Conservation (phyloP, 139 green algal genomes). For the Tetraselmis striata region DNA sequence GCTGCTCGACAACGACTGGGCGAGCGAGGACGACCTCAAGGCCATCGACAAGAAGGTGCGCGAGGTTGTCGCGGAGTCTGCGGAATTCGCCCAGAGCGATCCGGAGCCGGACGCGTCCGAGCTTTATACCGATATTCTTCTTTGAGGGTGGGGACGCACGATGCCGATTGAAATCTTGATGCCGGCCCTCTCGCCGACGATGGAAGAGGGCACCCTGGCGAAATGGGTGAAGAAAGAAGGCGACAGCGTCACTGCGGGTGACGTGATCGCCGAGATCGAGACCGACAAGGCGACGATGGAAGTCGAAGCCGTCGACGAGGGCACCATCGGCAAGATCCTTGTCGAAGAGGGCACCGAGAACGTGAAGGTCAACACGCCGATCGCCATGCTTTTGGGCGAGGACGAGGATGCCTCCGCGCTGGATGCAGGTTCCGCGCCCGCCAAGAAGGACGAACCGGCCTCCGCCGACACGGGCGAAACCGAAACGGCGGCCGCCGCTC, state of each 20-base stretch:
- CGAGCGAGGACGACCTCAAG: not conserved
- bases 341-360: not conserved
- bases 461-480: no score
- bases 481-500: no score
- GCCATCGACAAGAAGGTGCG: not conserved
- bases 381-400: not conserved
- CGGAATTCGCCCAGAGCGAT: not conserved
- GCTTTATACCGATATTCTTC: no score
- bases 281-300: slow-evolving; percentile 33
- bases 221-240: slow-evolving; percentile 19
- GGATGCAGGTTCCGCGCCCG: no score
- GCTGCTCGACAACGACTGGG: not conserved
- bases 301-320: slow-evolving; percentile 51
- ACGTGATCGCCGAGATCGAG: not conserved
- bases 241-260: slow-evolving; percentile 40
- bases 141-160: no score
- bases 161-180: no score
- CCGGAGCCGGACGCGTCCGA: not conserved
- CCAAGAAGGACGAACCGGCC: no score
- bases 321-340: slow-evolving; percentile 11
- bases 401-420: no score
- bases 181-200: not conserved
- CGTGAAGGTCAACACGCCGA: not conserved
- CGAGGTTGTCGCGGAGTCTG: not conserved
- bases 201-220: not conserved